Conservation (phyloP, 1,139 yeast species). For the Yamadazyma atmosphaerica region DNA sequence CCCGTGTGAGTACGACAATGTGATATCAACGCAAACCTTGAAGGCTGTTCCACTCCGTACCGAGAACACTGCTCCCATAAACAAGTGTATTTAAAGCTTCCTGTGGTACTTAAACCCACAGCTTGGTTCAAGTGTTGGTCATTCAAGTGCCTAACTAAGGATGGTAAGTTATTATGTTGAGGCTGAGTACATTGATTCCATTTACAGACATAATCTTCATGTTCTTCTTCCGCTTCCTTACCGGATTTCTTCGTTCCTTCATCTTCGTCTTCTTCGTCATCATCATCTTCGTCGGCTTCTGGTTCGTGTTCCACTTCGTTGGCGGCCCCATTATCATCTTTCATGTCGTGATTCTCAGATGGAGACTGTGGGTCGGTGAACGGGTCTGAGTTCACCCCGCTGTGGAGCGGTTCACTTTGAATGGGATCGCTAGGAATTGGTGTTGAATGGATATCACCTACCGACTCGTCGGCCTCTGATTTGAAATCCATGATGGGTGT, state of each 20-base stretch:
- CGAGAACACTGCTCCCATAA: conserved; percentile 64
- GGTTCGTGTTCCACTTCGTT: too few relatives aligned
- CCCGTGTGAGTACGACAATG: conserved; percentile 70
- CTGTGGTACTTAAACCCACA: conserved; percentile 8
- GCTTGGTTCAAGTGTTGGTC: conserved; percentile 27
- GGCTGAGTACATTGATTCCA: conserved; percentile 35
- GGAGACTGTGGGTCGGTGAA: not conserved
- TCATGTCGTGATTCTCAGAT: too few relatives aligned
- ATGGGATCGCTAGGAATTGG: not conserved
- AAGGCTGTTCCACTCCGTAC: conserved; percentile 55
- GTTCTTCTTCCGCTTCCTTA: conserved; percentile 12
- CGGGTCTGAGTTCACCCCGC: not conserved
- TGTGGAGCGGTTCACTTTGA: not conserved
- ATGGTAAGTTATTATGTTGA: conserved; percentile 22
- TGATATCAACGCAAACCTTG: conserved; percentile 58
- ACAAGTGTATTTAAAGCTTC: conserved; percentile 50
- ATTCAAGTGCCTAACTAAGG: conserved; percentile 35
- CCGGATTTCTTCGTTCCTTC: conserved; percentile 9
- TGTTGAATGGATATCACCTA: not conserved
- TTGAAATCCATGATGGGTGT: not conserved
- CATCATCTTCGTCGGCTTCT: conserved; percentile 1
- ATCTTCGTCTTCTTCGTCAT: conserved; percentile 7
- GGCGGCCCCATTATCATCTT: too few relatives aligned
- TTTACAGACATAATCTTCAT: conserved; percentile 25
- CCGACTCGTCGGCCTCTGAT: not conserved